Percentiles rank a stretch among this genome's conserved stretches.
phyloP scores from a whole-genome alignment of 371 early-diverging fungal species.

The Mortierella sp. region DNA sequence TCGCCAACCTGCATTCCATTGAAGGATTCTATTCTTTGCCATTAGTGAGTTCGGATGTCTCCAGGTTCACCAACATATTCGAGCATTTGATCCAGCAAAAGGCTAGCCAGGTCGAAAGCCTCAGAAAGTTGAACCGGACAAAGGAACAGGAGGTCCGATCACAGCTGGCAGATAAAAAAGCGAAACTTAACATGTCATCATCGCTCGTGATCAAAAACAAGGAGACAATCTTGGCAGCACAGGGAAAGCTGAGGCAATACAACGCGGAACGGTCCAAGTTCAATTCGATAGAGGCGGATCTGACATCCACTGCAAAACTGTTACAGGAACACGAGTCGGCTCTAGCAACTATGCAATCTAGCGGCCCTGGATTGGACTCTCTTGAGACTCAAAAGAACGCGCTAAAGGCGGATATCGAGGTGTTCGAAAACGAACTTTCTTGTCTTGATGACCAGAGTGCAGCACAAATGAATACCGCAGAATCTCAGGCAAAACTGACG shows the following conservation, averaged over 20 bases:
- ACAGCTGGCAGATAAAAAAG: slow-evolving; percentile 55
- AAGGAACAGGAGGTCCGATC: slow-evolving; percentile 34
- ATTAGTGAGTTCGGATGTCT: slow-evolving; percentile 22
- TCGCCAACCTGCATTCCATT: slow-evolving; percentile 22
- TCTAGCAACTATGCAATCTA: slow-evolving; percentile 13
- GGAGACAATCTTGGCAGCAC: slow-evolving; percentile 23
- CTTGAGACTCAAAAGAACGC: slow-evolving; percentile 28
- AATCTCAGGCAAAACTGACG: slow-evolving; percentile 28
- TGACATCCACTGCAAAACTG: slow-evolving; percentile 11
- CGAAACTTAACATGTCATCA: slow-evolving; percentile 56
- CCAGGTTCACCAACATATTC: slow-evolving; percentile 26
- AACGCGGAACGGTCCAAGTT: slow-evolving; percentile 23
- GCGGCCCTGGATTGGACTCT: slow-evolving; percentile 20
- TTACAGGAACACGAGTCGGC: slow-evolving; percentile 28
- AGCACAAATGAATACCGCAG: slow-evolving; percentile 37
- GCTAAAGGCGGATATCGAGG: slow-evolving; percentile 37
- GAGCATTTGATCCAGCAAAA: slow-evolving; percentile 31
- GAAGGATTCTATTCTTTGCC: slow-evolving; percentile 30
- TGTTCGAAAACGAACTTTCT: slow-evolving; percentile 41
- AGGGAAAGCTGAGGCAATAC: slow-evolving; percentile 28
- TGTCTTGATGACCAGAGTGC: slow-evolving; percentile 31
- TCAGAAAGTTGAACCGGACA: slow-evolving; percentile 18
- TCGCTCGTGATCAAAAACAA: slow-evolving; percentile 24
- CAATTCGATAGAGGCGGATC: slow-evolving; percentile 21
- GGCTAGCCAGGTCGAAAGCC: slow-evolving; percentile 12